Percentiles rank a stretch among this genome's conserved stretches.
Conservation (phyloP, 345 rosid species). For the Aegle marmelos region DNA sequence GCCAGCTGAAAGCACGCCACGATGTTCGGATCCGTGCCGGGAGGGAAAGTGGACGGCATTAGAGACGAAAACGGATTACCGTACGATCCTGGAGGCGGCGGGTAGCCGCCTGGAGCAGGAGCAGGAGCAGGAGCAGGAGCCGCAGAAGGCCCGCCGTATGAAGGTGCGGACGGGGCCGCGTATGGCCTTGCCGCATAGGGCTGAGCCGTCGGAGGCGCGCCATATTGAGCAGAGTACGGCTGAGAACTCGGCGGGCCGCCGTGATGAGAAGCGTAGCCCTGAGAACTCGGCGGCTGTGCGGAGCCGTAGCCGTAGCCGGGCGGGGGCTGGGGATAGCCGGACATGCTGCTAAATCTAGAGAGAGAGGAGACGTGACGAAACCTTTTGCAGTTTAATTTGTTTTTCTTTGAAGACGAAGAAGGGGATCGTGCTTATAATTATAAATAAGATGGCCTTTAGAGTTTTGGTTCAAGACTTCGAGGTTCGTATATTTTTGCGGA, state of each 20-base stretch:
- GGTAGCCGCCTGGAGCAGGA: slow-evolving; percentile 27
- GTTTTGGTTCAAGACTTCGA: not conserved
- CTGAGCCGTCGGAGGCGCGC: slow-evolving; percentile 34
- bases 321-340: slow-evolving; percentile 45
- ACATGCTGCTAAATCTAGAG: slow-evolving; percentile 16
- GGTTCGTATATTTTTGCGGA: not conserved
- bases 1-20: slow-evolving; percentile 79
- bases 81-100: slow-evolving; percentile 31
- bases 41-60: slow-evolving; percentile 76
- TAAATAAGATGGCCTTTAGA: not conserved
- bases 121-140: slow-evolving; percentile 13
- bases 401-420: not conserved
- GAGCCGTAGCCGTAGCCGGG: slow-evolving; percentile 63
- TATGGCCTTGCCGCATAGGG: slow-evolving; percentile 34
- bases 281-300: slow-evolving; percentile 11
- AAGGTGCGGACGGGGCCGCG: slow-evolving; percentile 45
- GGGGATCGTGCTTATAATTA: not conserved
- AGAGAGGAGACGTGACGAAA: not conserved
- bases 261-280: not conserved
- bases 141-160: slow-evolving; percentile 31
- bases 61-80: slow-evolving; percentile 71
- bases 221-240: slow-evolving; percentile 21
- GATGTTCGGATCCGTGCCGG: slow-evolving; percentile 82
- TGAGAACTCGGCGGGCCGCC: slow-evolving; percentile 39
- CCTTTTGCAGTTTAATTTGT: not conserved